Conservation (phyloP, 1,284 basidiomycete species). For the Marasmius sp. region DNA sequence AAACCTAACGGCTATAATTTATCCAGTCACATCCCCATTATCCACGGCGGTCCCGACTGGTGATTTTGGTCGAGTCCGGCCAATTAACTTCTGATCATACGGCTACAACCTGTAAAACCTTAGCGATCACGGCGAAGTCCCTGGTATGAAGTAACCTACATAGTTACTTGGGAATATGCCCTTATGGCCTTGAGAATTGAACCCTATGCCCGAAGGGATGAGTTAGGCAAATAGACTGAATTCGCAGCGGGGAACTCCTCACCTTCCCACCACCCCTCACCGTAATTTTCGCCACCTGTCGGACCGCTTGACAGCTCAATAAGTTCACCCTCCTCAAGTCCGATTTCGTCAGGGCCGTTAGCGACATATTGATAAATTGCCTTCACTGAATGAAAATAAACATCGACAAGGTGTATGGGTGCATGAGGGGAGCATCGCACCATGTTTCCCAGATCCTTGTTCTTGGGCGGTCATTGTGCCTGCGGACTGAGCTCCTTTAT, state of each 20-base stretch:
- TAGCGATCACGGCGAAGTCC: background rate
- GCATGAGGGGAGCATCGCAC: conserved; percentile 30
- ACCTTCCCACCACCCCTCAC: conserved; percentile 86
- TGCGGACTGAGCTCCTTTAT: conserved; percentile 24
- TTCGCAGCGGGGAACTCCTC: conserved; percentile 28
- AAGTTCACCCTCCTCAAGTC: conserved; percentile 57
- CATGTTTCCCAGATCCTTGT: conserved; percentile 43
- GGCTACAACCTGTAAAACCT: conserved; percentile 17
- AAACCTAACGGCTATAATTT: too few relatives aligned
- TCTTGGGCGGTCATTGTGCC: conserved; percentile 17
- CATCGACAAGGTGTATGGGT: background rate
- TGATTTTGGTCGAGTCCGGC: too few relatives aligned
- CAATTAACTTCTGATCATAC: conserved; percentile 6
- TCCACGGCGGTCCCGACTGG: too few relatives aligned
- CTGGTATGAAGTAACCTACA: conserved; percentile 42
- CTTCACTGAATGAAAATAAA: conserved; percentile 47
- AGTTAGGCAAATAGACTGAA: background rate
- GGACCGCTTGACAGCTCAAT: conserved; percentile 64
- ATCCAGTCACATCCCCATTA: too few relatives aligned
- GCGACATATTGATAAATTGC: conserved; percentile 71
- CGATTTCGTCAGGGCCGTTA: conserved; percentile 69
- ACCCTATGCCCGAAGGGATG: conserved; percentile 41
- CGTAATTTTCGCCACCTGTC: conserved; percentile 61
- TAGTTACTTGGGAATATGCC: conserved; percentile 86
- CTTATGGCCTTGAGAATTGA: conserved; percentile 57